Evolutionary conservation across 2,329 filamentous ascomycete genomes (phyloP).

Genomic region (Colletotrichum agaves): DNA sequence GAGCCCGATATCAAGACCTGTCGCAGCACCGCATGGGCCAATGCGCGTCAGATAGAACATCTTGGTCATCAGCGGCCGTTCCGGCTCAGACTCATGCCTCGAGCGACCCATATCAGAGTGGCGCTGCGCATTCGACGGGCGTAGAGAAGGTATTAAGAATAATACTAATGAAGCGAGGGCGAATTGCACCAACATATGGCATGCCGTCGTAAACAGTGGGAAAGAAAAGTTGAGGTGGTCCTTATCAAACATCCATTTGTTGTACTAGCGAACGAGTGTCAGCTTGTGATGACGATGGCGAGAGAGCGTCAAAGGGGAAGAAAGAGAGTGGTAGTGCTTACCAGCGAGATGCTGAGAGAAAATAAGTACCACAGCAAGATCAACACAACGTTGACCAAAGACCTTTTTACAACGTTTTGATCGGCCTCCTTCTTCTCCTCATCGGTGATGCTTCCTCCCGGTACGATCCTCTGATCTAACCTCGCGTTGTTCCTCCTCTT

Average conservation of each 20-base stretch:
- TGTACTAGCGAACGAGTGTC: conserved; percentile 74
- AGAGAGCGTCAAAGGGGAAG: not conserved
- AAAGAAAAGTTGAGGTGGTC: conserved; percentile 90
- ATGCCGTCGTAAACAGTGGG: conserved; percentile 91
- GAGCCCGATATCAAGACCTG: conserved; percentile 93
- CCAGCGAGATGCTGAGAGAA: conserved; percentile 90
- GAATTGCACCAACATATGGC: conserved; percentile 98
- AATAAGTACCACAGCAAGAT: conserved; percentile 92
- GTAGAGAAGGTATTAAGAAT: conserved; percentile 83
- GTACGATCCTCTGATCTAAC: conserved; percentile 76
- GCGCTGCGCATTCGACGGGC: conserved; percentile 66
- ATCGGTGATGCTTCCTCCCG: conserved; percentile 68
- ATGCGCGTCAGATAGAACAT: conserved; percentile 93
- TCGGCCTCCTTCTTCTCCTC: conserved; percentile 82
- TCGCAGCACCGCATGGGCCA: conserved; percentile 90
- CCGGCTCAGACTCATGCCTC: conserved; percentile 64
- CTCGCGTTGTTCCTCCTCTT: conserved; percentile 74
- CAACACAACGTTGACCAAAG: conserved; percentile 80
- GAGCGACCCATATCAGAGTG: conserved; percentile 61
- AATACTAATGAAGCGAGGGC: conserved; percentile 80
- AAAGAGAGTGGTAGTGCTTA: conserved; percentile 57
- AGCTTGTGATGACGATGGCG: conserved; percentile 33
- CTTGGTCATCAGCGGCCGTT: conserved; percentile 78
- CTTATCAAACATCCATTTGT: conserved; percentile 99
- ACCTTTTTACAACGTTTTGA: conserved; percentile 73